Evolutionary conservation across 176 grass and related monocot species (phyloP).

Genomic region (Saccharum officinarum): DNA sequence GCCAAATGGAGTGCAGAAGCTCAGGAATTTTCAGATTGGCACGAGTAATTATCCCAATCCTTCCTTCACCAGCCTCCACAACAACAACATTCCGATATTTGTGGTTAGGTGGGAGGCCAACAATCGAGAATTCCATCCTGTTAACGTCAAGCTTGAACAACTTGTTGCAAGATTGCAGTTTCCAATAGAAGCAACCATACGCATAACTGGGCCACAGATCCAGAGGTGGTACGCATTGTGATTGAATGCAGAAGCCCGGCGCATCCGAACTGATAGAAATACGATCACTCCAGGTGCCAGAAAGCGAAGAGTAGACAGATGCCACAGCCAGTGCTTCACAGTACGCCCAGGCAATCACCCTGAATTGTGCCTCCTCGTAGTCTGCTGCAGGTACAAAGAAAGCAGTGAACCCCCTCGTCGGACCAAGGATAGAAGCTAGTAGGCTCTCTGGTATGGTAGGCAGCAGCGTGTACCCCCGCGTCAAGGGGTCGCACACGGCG

Average conservation of each 20-base stretch:
- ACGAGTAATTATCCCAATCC: background rate
- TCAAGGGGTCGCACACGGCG: background rate
- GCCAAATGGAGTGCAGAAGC: background rate
- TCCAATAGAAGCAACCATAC: slow-evolving; percentile 9
- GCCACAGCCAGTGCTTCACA: too few relatives aligned
- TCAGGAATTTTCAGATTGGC: accelerated
- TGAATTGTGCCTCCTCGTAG: slow-evolving; percentile 3
- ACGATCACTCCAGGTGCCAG: background rate
- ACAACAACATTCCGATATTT: too few relatives aligned
- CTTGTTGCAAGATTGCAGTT: background rate
- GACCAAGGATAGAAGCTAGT: background rate
- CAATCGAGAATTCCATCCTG: background rate
- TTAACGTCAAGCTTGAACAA: background rate
- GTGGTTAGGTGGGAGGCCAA: background rate
- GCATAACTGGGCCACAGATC: background rate
- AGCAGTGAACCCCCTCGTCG: background rate
- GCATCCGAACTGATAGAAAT: background rate
- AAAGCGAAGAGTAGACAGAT: background rate
- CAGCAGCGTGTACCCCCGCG: background rate
- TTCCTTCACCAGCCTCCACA: slow-evolving; percentile 10
- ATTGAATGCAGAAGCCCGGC: accelerated
- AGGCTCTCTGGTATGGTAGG: background rate
- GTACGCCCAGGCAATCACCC: background rate
- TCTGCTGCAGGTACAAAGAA: background rate
- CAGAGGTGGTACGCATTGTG: accelerated